phyloP scores from a whole-genome alignment of 345 rosid genomes.

The Mallotus nudiflorus region DNA sequence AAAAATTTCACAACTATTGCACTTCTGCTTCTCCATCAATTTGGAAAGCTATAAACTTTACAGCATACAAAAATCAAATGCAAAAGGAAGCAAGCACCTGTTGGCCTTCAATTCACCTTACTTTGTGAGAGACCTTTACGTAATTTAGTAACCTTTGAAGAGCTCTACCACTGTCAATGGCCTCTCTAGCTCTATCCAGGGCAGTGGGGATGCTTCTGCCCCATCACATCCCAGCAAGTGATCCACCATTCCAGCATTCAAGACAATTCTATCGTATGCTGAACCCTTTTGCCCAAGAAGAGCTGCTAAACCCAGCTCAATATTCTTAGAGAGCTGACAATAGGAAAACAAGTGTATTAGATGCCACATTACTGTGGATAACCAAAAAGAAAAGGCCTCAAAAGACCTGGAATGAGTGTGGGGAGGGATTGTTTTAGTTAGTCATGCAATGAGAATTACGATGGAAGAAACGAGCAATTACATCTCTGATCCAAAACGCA shows the following conservation, averaged over 20 bases:
- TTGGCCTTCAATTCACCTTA: conserved; percentile 8
- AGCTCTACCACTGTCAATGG: conserved; percentile 90
- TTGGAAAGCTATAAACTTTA: conserved; percentile 5
- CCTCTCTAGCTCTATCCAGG: conserved; percentile 85
- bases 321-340: conserved; percentile 70
- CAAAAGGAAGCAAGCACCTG: no score
- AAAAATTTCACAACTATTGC: background rate
- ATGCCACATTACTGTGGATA: background rate
- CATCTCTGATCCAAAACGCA: background rate
- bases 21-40: background rate
- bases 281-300: conserved; percentile 79
- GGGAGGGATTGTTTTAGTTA: background rate
- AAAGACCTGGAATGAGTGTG: background rate
- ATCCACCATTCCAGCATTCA: conserved; percentile 91
- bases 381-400: background rate
- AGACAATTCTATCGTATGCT: conserved; percentile 81
- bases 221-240: conserved; percentile 85
- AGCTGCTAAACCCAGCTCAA: conserved; percentile 83
- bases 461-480: background rate
- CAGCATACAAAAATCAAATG: background rate
- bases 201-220: conserved; percentile 62
- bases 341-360: background rate
- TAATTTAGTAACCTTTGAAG: conserved; percentile 69
- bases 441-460: background rate
- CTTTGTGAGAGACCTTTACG: conserved; percentile 66